Conservation (phyloP, 305 asterid genomes). For the Withania somnifera region DNA sequence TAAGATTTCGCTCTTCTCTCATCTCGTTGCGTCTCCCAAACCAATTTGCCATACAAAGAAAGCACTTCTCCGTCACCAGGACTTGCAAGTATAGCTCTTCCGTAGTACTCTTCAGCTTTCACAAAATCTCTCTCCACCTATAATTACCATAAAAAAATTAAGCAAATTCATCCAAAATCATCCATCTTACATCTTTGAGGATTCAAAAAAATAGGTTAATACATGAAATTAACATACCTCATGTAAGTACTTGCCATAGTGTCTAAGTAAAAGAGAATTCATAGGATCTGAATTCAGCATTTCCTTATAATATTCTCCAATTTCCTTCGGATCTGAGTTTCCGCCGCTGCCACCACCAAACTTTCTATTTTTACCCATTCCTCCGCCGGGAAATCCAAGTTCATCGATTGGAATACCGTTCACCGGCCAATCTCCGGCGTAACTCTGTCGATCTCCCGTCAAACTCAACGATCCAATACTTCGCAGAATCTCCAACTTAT, state of each 20-base stretch:
- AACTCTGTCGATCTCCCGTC: conserved; percentile 1
- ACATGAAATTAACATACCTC: too few relatives aligned
- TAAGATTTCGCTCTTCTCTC: conserved; percentile 43
- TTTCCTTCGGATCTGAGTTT: conserved; percentile 15
- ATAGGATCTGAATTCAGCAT: conserved; percentile 39
- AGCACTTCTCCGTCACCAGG: conserved; percentile 59
- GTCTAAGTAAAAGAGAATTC: conserved; percentile 41
- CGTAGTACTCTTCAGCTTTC: conserved; percentile 59
- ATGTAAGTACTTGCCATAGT: conserved; percentile 58
- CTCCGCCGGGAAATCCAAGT: conserved; percentile 32
- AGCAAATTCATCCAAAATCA: neutral
- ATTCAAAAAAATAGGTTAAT: too few relatives aligned
- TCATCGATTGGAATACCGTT: conserved; percentile 15
- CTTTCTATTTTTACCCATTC: conserved; percentile 27
- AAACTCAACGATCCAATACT: conserved; percentile 4
- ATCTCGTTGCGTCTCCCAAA: conserved; percentile 56
- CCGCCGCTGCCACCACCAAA: conserved; percentile 23
- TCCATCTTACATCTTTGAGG: too few relatives aligned
- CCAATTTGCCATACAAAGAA: conserved; percentile 40
- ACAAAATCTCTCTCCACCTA: conserved; percentile 46
- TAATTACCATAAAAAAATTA: too few relatives aligned
- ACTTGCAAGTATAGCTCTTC: conserved; percentile 53
- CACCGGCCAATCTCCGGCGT: conserved; percentile 5
- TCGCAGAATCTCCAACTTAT: neutral
- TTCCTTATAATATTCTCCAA: conserved; percentile 32